Base-by-base conservation (phyloP, 2,329 filamentous ascomycete genomes). In the Fusarium mangiferae region DNA sequence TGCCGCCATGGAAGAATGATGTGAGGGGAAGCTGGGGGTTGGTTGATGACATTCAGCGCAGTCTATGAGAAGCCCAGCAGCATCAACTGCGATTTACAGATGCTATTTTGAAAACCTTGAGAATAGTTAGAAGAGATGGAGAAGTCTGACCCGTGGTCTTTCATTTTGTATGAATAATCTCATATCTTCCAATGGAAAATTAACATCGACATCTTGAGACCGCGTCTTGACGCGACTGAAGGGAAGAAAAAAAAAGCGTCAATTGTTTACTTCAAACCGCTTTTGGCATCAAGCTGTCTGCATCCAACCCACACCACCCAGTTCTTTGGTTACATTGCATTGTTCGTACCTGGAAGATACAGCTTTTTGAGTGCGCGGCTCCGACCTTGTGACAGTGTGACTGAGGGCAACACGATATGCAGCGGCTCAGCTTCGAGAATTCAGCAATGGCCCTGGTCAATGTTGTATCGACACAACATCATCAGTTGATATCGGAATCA, bases 351-450 rank as follows among this genome's bases (percentile, higher is more conserved):
- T 74, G 67, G 66, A 49, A 64, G 56, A 39, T 71, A 62, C 62
- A 73, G 62, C 30, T 58, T 33, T 41, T 44, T 26, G n/a, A 38
- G 55, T 49, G 42, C 62, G 66, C 70, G 62, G 71, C 55, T 74
- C 66, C 67, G 62, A 51, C 71, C 71, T 72, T 58, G 71, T 74
- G 71, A 74, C 57, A 66, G 41, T 58, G 71, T 74, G 71, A 74
- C 57, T 70, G 41, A 58, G 41, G 26, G 24, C 11, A 28, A 22
- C n/a, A 60, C 41, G 36, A 66, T 51, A 52, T 54, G 36, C 42
- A 59, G 57, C 69, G 69, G 66, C 59, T 73, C 51, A 73, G 46
- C 49, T 44, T 63, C 33, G 14, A 61, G 61, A 20, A 62, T 52
- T 28, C 39, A 33, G 55, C 39, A 42, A 41, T 15, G 38, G 38